These are phyloP conservation scores for Candida sanyaensis DNA, from an alignment of 1,139 yeast species.

Conservation along the genomic window DNA sequence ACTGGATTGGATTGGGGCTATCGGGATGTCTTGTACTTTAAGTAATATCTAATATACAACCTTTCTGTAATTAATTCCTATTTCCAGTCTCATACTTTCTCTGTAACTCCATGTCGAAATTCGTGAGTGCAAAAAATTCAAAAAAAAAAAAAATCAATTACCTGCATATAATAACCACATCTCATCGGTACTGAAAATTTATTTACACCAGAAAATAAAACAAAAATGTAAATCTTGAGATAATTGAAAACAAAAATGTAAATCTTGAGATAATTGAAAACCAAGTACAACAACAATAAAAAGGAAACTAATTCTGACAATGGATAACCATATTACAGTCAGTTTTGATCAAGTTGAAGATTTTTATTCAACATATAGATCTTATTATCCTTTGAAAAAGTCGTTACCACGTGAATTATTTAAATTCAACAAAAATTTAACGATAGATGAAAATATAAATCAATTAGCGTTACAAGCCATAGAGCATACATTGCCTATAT, in stretches of 20 bases:
- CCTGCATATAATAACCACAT: conserved; percentile 4
- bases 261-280: not conserved
- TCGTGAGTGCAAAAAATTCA: not conserved
- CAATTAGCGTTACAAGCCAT: conserved; percentile 43
- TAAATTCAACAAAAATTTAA: conserved; percentile 23
- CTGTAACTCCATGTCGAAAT: no score
- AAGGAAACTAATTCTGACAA: conserved; percentile 4
- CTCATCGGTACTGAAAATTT: conserved; percentile 5
- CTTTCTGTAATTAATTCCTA: not conserved
- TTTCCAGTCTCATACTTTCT: no score
- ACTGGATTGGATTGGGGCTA: not conserved
- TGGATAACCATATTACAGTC: conserved; percentile 24
- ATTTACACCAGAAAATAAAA: not conserved
- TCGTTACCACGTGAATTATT: conserved; percentile 15
- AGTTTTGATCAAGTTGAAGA: conserved; percentile 21
- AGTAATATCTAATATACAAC: not conserved
- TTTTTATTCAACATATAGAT: conserved; percentile 19
- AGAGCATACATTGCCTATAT: conserved; percentile 39
- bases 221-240: not conserved
- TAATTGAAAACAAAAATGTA: no score
- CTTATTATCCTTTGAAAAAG: conserved; percentile 15
- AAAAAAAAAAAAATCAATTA: no score
- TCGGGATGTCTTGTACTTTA: not conserved
- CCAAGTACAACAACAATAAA: not conserved
- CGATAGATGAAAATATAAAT: conserved; percentile 39